Evolutionary conservation across 106 monocot species (phyloP), one percentile per base, ranked within the genome.

Genomic region (Dendrobium nobile): DNA sequence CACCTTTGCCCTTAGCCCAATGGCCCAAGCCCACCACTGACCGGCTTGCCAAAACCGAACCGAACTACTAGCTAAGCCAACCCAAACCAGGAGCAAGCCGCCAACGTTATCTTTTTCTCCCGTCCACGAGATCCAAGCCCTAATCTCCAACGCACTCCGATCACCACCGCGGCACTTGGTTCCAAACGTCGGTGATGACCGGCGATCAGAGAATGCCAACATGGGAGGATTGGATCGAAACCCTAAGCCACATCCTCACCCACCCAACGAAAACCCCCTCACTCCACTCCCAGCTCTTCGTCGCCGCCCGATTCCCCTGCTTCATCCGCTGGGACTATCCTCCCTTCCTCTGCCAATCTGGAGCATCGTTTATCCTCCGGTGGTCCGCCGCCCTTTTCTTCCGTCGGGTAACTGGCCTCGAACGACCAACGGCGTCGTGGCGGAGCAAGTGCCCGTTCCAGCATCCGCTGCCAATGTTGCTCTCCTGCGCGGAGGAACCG

Each of bases 251-350:
- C 87, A 80, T 93, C 75, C 83, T 93, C 20, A 89, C 78, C 41
- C 73, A 84, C 74, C 86, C 87, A 7, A 86, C 87, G 42, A 67
- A 79, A 13, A 42, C 85, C 22, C 93, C 93, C 11, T 82, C 84
- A 44, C 91, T 91, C 84, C 88, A 94, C 88, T 90, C 91, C 76
- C 94, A 94, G 83, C 86, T 91, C 84, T 85, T 94, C 91, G 64
- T 94, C 80, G 79, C 91, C 77, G 37, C 88, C 81, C 73, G 67
- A 45, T 43, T 88, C 68, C 91, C 93, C 58, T 81, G 79, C 84
- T 85, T 81, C 82, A 77, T 75, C 75, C 13, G 40, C 84, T 87
- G 81, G 80, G 84, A 87, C 67, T 89, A 86, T 86, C 91, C 88
- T 18, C 91, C 88, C 4, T 79, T 88, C 65, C 89, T 85, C 76